Conservation (phyloP, 306 rosid genomes). For the Pyrus pyrifolia region DNA sequence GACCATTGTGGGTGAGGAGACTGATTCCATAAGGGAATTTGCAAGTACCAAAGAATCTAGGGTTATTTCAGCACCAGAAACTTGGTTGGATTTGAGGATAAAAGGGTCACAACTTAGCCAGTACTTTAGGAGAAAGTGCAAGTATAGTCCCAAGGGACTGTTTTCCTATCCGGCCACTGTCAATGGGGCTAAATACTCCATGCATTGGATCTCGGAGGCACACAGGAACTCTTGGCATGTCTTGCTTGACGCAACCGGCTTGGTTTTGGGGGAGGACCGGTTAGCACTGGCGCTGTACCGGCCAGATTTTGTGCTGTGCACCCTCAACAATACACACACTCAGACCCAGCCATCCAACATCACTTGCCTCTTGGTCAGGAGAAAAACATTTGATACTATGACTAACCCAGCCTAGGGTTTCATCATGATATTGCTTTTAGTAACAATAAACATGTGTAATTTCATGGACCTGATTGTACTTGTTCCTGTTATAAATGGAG, state of each 20-base stretch:
- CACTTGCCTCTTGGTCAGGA: slow-evolving; percentile 33
- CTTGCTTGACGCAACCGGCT: slow-evolving; percentile 26
- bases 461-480: background rate
- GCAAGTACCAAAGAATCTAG: slow-evolving; percentile 28
- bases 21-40: slow-evolving; percentile 26
- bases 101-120: slow-evolving; percentile 41
- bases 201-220: slow-evolving; percentile 38
- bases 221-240: slow-evolving; percentile 38
- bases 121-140: slow-evolving; percentile 33
- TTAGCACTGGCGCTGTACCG: slow-evolving; percentile 20
- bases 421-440: background rate
- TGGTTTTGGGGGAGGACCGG: slow-evolving; percentile 22
- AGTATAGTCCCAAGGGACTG: slow-evolving; percentile 23
- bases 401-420: slow-evolving; percentile 3
- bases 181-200: slow-evolving; percentile 10
- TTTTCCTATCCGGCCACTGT: slow-evolving; percentile 25
- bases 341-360: slow-evolving; percentile 21
- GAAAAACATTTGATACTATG: slow-evolving; percentile 29
- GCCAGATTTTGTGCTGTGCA: slow-evolving; percentile 31
- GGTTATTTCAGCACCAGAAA: slow-evolving; percentile 33
- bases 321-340: slow-evolving; percentile 23
- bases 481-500: background rate
- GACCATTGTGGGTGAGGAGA: slow-evolving; percentile 22
- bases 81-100: slow-evolving; percentile 41
- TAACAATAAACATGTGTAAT: background rate